Percentiles rank a stretch among this genome's conserved stretches.
These are phyloP conservation scores for Prosopis cineraria DNA, from an alignment of 306 rosid species.

Conservation along the genomic window DNA sequence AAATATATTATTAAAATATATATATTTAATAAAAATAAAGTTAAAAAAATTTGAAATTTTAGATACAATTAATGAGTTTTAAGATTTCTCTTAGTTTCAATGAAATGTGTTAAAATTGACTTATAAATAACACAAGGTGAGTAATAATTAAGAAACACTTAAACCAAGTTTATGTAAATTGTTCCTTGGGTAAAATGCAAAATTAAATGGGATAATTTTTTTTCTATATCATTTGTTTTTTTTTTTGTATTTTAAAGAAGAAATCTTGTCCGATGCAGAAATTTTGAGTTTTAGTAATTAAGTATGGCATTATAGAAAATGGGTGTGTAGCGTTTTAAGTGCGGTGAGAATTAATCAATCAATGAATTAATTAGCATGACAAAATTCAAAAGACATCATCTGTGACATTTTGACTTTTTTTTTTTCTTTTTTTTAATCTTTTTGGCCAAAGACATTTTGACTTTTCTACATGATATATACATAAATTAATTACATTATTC, in stretches of 20 bases:
- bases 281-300: neutral
- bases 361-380: neutral
- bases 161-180: neutral
- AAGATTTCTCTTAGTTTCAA: no score
- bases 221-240: neutral
- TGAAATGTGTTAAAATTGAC: no score
- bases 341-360: constrained; percentile 20
- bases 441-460: no score
- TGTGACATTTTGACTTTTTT: no score
- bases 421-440: no score
- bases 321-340: neutral
- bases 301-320: neutral
- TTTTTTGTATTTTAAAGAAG: neutral
- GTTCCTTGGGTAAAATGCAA: neutral
- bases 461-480: no score
- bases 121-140: no score
- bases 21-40: no score
- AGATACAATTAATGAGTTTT: no score
- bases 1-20: no score
- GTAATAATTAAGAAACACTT: neutral
- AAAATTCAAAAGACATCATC: neutral
- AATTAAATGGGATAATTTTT: neutral
- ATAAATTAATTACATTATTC: no score
- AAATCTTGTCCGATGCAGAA: neutral
- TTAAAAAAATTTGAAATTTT: no score